Evolutionary conservation across 2,329 filamentous ascomycete species (phyloP).

Genomic region (Leptographium wingfieldii): DNA sequence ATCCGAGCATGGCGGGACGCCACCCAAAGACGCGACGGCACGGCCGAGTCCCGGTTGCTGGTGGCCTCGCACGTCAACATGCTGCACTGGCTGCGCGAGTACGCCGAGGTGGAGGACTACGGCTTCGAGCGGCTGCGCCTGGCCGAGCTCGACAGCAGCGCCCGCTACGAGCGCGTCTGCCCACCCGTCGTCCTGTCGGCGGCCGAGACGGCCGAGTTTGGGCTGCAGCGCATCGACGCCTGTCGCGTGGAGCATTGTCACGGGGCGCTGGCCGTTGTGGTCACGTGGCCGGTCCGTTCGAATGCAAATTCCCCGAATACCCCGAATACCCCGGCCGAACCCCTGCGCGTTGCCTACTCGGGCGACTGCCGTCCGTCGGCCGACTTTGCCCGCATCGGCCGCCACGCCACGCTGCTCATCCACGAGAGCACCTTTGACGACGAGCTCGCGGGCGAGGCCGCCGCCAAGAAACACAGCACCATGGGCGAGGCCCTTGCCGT

Average conservation of each 20-base stretch:
- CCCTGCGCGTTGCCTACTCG: constrained; percentile 79
- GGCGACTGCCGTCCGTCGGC: constrained; percentile 79
- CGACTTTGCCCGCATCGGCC: constrained; percentile 57
- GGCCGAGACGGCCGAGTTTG: constrained; percentile 28
- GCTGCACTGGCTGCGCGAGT: constrained; percentile 67
- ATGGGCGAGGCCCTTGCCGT: constrained; percentile 74
- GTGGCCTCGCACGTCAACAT: constrained; percentile 61
- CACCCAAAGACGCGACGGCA: constrained; percentile 19
- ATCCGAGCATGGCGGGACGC: constrained; percentile 67
- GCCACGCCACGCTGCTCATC: constrained; percentile 67
- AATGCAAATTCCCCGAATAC: too few species aligned
- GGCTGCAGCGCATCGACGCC: constrained; percentile 54
- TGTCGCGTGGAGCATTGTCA: constrained; percentile 66
- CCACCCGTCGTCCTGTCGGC: constrained; percentile 21
- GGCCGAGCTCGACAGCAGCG: constrained; percentile 12
- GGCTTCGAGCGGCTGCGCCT: constrained; percentile 45
- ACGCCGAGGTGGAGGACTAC: constrained; percentile 63
- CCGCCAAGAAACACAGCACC: constrained; percentile 83
- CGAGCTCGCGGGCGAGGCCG: constrained; percentile 63
- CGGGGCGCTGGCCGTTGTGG: constrained; percentile 60
- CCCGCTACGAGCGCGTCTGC: constrained; percentile 7
- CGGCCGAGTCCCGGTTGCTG: constrained; percentile 37
- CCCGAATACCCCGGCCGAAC: neutral
- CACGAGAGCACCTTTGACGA: constrained; percentile 97
- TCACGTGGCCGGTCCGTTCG: constrained; percentile 33